Evolutionary conservation across 768 basidiomycete species (phyloP), one percentile per base, ranked within the genome.

Genomic region (Thelephora aurantiotincta): DNA sequence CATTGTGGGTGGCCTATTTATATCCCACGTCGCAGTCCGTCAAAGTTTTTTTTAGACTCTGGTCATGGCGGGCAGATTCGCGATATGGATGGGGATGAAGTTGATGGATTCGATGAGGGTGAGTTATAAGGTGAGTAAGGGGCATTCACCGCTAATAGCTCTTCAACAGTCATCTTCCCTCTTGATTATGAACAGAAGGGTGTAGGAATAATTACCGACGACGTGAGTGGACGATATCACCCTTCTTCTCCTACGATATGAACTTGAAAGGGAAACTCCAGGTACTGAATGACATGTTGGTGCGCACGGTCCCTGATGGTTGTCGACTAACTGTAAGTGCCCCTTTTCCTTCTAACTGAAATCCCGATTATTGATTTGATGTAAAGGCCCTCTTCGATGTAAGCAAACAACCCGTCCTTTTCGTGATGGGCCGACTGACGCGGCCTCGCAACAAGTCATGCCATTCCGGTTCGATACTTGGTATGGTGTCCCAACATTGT

Each of bases 21-120:
- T 9, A 41, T 22, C 33, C n/a, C 34, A 33, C n/a, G 19, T 42
- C n/a, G 22, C 26, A 18, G 1, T 5, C 18, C 35, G 30, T 14
- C 22, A n/a, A n/a, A n/a, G n/a, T n/a, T 23, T 18, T 20, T 2
- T 7, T 18, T 43, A 87, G 87, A 89, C 61, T 94, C 91, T 5
- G 93, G 93, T 12, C 94, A 98, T 53, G 94, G 94, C 34, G 92
- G 90, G 12, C 92, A 92, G 64, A 82, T 83, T 0, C 72, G 83
- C 51, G 94, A 96, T 62, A 33, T 65, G 2, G 78, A 89, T 53
- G 88, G 87, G 1, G 87, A 92, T 55, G 88, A 93, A 63, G 75
- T 64, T 0, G 90, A 92, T 60, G 91, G 91, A 11, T 77, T 65
- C 53, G 88, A 92, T 54, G 87, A 91, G 74, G 80, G 82, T 77